Conservation (phyloP, 495 filamentous ascomycete species). For the Podospora tetraspora region DNA sequence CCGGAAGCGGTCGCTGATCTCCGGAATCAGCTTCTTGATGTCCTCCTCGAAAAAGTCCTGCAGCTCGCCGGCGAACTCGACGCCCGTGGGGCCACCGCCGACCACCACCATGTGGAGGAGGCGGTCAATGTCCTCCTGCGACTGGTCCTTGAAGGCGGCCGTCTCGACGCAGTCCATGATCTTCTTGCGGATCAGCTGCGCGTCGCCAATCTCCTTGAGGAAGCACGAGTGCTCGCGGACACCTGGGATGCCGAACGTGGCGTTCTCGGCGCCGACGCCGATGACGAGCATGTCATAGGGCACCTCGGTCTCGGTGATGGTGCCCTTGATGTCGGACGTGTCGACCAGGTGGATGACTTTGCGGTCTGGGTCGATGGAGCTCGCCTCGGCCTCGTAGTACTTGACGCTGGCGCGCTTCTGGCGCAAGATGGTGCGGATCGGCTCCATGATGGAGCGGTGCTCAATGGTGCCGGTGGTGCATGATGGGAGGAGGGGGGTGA, state of each 20-base stretch:
- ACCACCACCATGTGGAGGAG: slow-evolving; percentile 99
- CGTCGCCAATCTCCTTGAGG: slow-evolving; percentile 95
- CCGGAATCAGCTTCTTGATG: slow-evolving; percentile 94
- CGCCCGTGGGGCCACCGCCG: slow-evolving; percentile 94
- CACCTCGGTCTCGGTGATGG: slow-evolving; percentile 75
- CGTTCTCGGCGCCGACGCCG: slow-evolving; percentile 95
- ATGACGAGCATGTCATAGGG: slow-evolving; percentile 98
- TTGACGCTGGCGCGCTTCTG: slow-evolving; percentile 87
- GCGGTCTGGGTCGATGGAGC: slow-evolving; percentile 89
- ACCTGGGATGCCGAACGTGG: slow-evolving; percentile 95
- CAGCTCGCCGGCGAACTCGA: slow-evolving; percentile 96
- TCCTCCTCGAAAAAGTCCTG: slow-evolving; percentile 99
- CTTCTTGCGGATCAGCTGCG: slow-evolving; percentile 90
- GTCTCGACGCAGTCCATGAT: slow-evolving; percentile 99
- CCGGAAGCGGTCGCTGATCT: slow-evolving; percentile 88
- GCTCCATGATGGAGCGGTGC: slow-evolving; percentile 99
- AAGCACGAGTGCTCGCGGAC: slow-evolving; percentile 95
- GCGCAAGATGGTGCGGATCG: slow-evolving; percentile 86
- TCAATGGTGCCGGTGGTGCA: slow-evolving; percentile 97
- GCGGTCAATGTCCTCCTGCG: slow-evolving; percentile 81
- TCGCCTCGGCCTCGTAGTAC: slow-evolving; percentile 97
- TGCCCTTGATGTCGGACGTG: slow-evolving; percentile 88
- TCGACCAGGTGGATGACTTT: slow-evolving; percentile 85
- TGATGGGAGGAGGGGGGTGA: slow-evolving; percentile 93
- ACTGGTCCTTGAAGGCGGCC: slow-evolving; percentile 95